These are phyloP conservation scores for Juglanconis sp. DNA, from an alignment of 2,329 filamentous ascomycete genomes.

Conservation along the genomic window DNA sequence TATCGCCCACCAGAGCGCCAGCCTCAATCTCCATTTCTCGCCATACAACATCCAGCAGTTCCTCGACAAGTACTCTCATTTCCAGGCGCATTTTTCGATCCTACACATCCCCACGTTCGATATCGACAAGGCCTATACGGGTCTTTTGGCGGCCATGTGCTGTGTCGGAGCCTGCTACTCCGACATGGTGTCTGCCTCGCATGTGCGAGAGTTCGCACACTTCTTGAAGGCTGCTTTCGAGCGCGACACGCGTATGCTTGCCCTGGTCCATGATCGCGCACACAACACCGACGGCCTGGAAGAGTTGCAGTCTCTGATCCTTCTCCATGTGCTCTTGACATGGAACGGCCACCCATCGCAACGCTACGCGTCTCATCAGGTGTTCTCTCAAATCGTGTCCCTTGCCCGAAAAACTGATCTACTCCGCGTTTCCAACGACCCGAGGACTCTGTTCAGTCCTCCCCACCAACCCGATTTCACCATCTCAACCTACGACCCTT, in stretches of 20 bases:
- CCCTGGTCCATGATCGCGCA: constrained; percentile 37
- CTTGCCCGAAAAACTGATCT: constrained; percentile 57
- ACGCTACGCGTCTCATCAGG: constrained; percentile 58
- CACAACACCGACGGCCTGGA: constrained; percentile 48
- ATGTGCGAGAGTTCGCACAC: constrained; percentile 68
- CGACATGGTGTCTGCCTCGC: constrained; percentile 53
- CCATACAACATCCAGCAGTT: constrained; percentile 69
- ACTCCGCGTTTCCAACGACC: constrained; percentile 48
- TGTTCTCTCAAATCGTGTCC: constrained; percentile 54
- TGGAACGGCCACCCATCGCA: constrained; percentile 70
- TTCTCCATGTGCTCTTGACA: constrained; percentile 59
- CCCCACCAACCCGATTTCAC: constrained; percentile 57
- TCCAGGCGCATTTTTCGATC: constrained; percentile 70
- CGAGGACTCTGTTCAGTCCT: constrained; percentile 48
- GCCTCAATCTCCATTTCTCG: constrained; percentile 59
- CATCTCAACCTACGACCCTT: constrained; percentile 42
- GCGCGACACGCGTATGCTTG: constrained; percentile 51
- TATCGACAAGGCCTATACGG: constrained; percentile 62
- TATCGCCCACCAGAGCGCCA: constrained; percentile 50
- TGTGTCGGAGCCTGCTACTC: constrained; percentile 75
- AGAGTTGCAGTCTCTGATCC: constrained; percentile 63
- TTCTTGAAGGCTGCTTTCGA: constrained; percentile 57
- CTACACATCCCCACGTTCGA: constrained; percentile 71
- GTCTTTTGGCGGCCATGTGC: constrained; percentile 66
- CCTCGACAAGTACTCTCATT: constrained; percentile 68